Base-by-base conservation (phyloP, 2,329 filamentous ascomycete genomes). In the Xylariaceae sp. region DNA sequence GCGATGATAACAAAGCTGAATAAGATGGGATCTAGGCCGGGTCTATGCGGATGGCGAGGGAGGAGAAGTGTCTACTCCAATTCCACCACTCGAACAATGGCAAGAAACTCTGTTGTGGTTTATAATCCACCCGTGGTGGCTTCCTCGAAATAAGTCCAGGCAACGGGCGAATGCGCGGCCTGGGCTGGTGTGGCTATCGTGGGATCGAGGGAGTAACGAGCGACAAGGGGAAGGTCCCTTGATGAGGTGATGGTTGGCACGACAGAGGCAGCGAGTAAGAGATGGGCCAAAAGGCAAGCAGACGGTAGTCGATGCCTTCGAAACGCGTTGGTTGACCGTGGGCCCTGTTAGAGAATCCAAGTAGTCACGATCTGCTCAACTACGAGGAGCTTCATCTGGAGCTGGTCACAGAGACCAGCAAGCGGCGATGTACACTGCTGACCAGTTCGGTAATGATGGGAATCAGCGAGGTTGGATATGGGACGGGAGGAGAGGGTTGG, bases 181-280 rank as follows among this genome's bases (percentile, higher is more conserved):
- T n/a, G n/a, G n/a, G 7, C 33, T 36, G 28, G 39, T 19, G 28
- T 43, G 41, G 33, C 47, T 47, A 37, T 52, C 44, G 54, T 46
- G 51, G 43, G 53, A 59, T 39, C 37, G 51, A 53, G 47, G 60
- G 57, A 65, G 53, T 66, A 72, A 65, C 68, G 69, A 72, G 65
- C 62, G 69, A 63, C 68, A 61, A 62, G 62, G 67, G 65, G 54
- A 63, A 37, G 36, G 23, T 43, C 52, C 53, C 36, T 47, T 26
- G 47, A 49, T 51, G 21, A 19, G 29, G 34, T 23, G 19, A 36
- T 26, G 43, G 41, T 24, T 34, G 45, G 45, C 45, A 50, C 48
- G 28, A 39, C 16, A 16, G 49, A 31, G 33, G n/a, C 3, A 21
- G 39, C 43, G 41, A 28, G 9, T 8, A 36, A 14, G 19, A n/a